A percentile compares a stretch with the other conserved stretches of the same genome.
These are phyloP conservation scores for Septoria petroselini DNA, from an alignment of 2,329 filamentous ascomycete species.

Conservation along the genomic window DNA sequence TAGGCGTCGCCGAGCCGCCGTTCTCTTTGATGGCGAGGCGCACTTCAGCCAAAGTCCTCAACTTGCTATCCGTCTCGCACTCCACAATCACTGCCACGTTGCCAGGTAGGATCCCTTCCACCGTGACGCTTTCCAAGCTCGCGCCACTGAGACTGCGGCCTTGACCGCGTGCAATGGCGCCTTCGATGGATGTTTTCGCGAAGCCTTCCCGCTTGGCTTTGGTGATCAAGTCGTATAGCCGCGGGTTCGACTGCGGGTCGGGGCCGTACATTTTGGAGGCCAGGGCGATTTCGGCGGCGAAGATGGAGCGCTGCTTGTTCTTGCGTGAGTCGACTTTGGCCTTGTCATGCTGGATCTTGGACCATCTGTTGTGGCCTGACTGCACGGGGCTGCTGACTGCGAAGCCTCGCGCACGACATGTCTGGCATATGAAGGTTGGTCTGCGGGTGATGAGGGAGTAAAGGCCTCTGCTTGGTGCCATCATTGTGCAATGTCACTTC, in stretches of 20 bases:
- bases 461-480: slow-evolving; percentile 37
- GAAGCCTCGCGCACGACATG: slow-evolving; percentile 27
- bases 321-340: slow-evolving; percentile 79
- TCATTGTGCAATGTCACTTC: slow-evolving; percentile 18
- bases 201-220: slow-evolving; percentile 82
- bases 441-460: neutral
- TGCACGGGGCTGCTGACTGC: slow-evolving; percentile 16
- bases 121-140: slow-evolving; percentile 69
- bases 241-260: slow-evolving; percentile 69
- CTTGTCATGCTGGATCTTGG: slow-evolving; percentile 94
- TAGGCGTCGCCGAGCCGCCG: slow-evolving; percentile 68
- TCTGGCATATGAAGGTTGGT: slow-evolving; percentile 11
- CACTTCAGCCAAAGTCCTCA: slow-evolving; percentile 69
- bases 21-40: slow-evolving; percentile 66
- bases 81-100: slow-evolving; percentile 76
- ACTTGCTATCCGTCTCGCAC: slow-evolving; percentile 78
- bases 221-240: slow-evolving; percentile 68
- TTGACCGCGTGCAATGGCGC: slow-evolving; percentile 82
- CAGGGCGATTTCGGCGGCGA: slow-evolving; percentile 70
- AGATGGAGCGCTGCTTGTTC: slow-evolving; percentile 63
- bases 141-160: slow-evolving; percentile 73
- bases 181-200: slow-evolving; percentile 79
- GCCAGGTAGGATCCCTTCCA: slow-evolving; percentile 77
- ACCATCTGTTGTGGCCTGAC: slow-evolving; percentile 89
- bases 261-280: slow-evolving; percentile 77